Evolutionary conservation across 2,329 filamentous ascomycete species (phyloP).

Genomic region (Colletotrichum lindemuthianum): DNA sequence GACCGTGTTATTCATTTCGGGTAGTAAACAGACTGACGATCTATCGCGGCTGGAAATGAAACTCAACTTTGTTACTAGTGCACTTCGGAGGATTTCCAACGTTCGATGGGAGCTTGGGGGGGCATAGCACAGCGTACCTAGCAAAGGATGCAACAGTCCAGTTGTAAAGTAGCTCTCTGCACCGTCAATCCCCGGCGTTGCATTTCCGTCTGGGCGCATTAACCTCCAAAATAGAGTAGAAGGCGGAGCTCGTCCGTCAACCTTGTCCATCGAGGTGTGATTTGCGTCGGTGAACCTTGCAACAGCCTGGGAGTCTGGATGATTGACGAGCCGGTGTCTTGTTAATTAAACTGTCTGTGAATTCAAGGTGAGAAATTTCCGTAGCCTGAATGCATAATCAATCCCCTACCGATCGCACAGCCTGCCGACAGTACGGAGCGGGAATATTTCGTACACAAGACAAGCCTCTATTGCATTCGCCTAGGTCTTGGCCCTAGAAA

Average conservation of each 20-base stretch:
- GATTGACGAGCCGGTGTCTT: constrained; percentile 20
- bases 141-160: no score
- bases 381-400: not conserved
- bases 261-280: not conserved
- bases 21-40: not conserved
- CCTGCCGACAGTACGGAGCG: not conserved
- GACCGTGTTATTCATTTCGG: not conserved
- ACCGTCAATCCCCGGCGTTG: not conserved
- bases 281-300: constrained; percentile 10
- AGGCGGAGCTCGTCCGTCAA: constrained; percentile 5
- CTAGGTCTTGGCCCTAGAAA: constrained; percentile 8
- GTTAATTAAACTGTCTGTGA: constrained; percentile 9
- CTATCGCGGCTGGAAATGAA: constrained; percentile 12
- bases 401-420: not conserved
- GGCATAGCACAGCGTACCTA: no score
- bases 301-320: constrained; percentile 17
- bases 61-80: not conserved
- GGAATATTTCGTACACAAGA: not conserved
- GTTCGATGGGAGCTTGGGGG: no score
- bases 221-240: constrained; percentile 27
- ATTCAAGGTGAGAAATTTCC: not conserved
- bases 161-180: not conserved
- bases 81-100: no score
- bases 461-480: constrained; percentile 3
- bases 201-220: constrained; percentile 19